Percentiles rank a stretch among this genome's conserved stretches.
These are phyloP conservation scores for Pelargonium hybrid DNA, from an alignment of 441 rosid genomes.

Conservation along the genomic window DNA sequence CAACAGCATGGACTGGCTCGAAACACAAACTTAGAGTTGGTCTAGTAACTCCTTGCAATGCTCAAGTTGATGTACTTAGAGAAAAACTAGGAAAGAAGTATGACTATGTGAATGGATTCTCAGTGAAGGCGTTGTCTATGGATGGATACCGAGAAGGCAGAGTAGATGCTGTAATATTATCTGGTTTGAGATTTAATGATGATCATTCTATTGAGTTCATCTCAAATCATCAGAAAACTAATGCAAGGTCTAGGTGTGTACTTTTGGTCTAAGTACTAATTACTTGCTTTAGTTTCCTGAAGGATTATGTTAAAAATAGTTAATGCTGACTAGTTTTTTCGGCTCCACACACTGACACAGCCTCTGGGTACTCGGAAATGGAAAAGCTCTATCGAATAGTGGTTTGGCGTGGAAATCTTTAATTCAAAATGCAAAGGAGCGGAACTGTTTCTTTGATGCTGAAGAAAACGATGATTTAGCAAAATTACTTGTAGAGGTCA, in stretches of 20 bases:
- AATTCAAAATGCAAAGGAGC: constrained; percentile 28
- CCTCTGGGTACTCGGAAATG: constrained; percentile 41
- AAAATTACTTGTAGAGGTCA: constrained; percentile 22
- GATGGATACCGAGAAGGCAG: constrained; percentile 43
- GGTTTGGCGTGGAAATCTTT: constrained; percentile 28
- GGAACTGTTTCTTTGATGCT: constrained; percentile 35
- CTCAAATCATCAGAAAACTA: constrained; percentile 24
- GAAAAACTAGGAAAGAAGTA: constrained; percentile 23
- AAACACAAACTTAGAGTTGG: constrained; percentile 23
- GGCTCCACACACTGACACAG: constrained; percentile 22
- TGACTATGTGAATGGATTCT: constrained; percentile 18
- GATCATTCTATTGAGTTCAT: constrained; percentile 24
- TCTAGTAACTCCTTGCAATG: constrained; percentile 33
- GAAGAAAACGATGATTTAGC: constrained; percentile 33
- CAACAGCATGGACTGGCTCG: constrained; percentile 24
- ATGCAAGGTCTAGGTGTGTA: constrained; percentile 32
- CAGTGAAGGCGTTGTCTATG: constrained; percentile 26
- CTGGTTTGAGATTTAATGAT: constrained; percentile 35
- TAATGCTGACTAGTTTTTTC: neutral
- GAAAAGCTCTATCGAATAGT: constrained; percentile 20
- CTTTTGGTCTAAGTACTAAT: neutral
- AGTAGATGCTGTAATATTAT: constrained; percentile 35
- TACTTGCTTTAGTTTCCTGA: neutral
- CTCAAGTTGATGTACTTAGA: constrained; percentile 32
- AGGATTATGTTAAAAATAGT: neutral